Base-by-base conservation (phyloP, 2,329 filamentous ascomycete genomes). In the Xylariaceae sp. region DNA sequence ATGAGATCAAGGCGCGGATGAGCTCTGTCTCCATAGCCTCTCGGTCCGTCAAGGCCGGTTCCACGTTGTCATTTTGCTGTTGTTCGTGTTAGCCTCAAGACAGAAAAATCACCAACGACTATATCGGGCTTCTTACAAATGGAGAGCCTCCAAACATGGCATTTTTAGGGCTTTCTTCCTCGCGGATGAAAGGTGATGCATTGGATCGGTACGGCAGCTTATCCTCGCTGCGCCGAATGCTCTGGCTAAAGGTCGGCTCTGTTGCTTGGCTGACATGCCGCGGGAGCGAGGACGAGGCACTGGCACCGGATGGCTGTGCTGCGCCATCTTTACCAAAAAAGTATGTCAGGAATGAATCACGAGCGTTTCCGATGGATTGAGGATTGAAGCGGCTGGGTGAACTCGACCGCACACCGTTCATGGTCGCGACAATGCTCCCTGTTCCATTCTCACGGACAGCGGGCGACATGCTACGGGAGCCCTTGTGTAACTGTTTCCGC, bases 21-120 rank as follows among this genome's bases (percentile, higher is more conserved):
- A 98, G 82, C 69, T 98, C 93, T 8, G 93, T 97, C 71, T 98
- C 93, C 74, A 98, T 87, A 36, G 90, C 87, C 71, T 98, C 93
- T 42, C 93, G 88, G 57, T 98, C 93, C 1, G 91, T 96, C 60
- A 98, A 80, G 45, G 88, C 89, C 25, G 90, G 90, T 62, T 95
- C 90, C 50, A 84, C 80, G 42, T 78, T 76, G 48, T 77, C 72
- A 45, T 72, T 71, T 77, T 83, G 54, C 38, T 42, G n/a, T n/a
- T n/a, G 11, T 41, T 25, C 22, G 43, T 17, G 49, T 59, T 45
- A 58, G 51, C 46, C 14, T 5, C 40, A 23, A 45, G 44, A 46
- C 46, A 35, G 37, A 48, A 46, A 22, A 21, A 7, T 34, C 37
- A 35, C 11, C 14, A 52, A 21, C n/a, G 27, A n/a, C n/a, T n/a